A percentile compares a stretch with the other conserved stretches of the same genome.
These are phyloP conservation scores for Aspergillus ochraceus DNA, from an alignment of 2,329 filamentous ascomycete genomes.

Conservation along the genomic window DNA sequence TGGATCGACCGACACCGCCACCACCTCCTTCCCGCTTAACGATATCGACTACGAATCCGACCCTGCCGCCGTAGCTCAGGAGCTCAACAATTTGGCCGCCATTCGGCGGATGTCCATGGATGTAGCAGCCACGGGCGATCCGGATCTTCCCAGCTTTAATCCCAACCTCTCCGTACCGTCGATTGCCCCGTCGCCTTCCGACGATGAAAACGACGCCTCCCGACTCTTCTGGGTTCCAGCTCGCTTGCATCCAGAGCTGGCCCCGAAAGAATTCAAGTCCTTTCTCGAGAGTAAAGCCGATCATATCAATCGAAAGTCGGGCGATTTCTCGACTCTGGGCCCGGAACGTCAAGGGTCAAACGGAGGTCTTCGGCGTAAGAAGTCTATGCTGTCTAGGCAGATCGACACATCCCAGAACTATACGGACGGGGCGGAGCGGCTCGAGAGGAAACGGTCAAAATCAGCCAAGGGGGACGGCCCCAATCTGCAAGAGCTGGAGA, in stretches of 20 bases:
- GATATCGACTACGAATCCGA: slow-evolving; percentile 88
- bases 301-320: slow-evolving; percentile 80
- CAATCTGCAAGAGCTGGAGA: slow-evolving; percentile 70
- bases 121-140: slow-evolving; percentile 66
- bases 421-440: slow-evolving; percentile 76
- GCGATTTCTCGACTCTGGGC: slow-evolving; percentile 61
- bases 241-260: slow-evolving; percentile 88
- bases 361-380: slow-evolving; percentile 75
- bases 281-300: slow-evolving; percentile 94
- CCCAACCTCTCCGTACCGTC: slow-evolving; percentile 42
- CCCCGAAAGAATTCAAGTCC: slow-evolving; percentile 93
- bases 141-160: slow-evolving; percentile 47
- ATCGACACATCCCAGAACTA: slow-evolving; percentile 77
- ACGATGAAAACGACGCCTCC: slow-evolving; percentile 81
- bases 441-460: slow-evolving; percentile 71
- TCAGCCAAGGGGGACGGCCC: slow-evolving; percentile 59
- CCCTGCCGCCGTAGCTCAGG: slow-evolving; percentile 84
- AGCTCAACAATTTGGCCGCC: slow-evolving; percentile 88
- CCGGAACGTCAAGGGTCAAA: slow-evolving; percentile 54
- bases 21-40: slow-evolving; percentile 70
- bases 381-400: slow-evolving; percentile 92
- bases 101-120: slow-evolving; percentile 94
- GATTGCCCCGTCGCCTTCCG: slow-evolving; percentile 43
- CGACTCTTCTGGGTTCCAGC: slow-evolving; percentile 95
- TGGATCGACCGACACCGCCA: slow-evolving; percentile 59